Conservation (phyloP, 148 eudicot species). For the Camellia sinensis region DNA sequence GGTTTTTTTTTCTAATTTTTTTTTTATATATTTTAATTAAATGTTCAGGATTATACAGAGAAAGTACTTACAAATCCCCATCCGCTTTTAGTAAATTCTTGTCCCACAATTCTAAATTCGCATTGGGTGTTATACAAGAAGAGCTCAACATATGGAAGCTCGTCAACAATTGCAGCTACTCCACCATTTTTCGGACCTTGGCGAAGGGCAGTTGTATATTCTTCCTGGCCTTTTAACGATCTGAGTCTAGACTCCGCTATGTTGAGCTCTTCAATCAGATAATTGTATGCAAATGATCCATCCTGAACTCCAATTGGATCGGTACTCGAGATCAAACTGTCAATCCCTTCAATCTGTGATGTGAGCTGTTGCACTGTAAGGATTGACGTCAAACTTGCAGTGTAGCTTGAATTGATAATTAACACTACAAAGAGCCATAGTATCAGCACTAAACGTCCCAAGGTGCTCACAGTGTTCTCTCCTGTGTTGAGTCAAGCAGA, state of each 20-base stretch:
- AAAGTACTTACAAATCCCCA: slow-evolving; percentile 92
- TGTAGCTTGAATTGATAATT: slow-evolving; percentile 84
- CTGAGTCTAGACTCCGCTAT: slow-evolving; percentile 54
- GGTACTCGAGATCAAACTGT: slow-evolving; percentile 55
- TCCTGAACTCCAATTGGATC: slow-evolving; percentile 81
- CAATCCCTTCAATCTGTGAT: slow-evolving; percentile 65
- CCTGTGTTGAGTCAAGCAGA: slow-evolving; percentile 36
- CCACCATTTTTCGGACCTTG: slow-evolving; percentile 73
- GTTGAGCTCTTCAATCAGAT: slow-evolving; percentile 54
- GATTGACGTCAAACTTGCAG: slow-evolving; percentile 91
- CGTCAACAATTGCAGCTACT: slow-evolving; percentile 89
- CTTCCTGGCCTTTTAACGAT: slow-evolving; percentile 37
- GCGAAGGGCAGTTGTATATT: slow-evolving; percentile 44
- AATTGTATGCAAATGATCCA: slow-evolving; percentile 76
- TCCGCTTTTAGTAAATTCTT: slow-evolving; percentile 76
- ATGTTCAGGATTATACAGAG: background rate
- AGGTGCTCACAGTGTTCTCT: slow-evolving; percentile 71
- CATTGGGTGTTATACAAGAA: slow-evolving; percentile 55
- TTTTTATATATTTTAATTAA: background rate
- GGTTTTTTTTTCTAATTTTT: too few species aligned
- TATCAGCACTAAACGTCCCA: slow-evolving; percentile 69
- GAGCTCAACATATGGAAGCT: slow-evolving; percentile 73
- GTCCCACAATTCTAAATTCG: slow-evolving; percentile 58
- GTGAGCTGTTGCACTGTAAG: slow-evolving; percentile 79
- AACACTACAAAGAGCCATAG: slow-evolving; percentile 84